A percentile compares a stretch with the other conserved stretches of the same genome.
Evolutionary conservation across 345 rosid genomes (phyloP).

Genomic region (Excoecaria agallocha): DNA sequence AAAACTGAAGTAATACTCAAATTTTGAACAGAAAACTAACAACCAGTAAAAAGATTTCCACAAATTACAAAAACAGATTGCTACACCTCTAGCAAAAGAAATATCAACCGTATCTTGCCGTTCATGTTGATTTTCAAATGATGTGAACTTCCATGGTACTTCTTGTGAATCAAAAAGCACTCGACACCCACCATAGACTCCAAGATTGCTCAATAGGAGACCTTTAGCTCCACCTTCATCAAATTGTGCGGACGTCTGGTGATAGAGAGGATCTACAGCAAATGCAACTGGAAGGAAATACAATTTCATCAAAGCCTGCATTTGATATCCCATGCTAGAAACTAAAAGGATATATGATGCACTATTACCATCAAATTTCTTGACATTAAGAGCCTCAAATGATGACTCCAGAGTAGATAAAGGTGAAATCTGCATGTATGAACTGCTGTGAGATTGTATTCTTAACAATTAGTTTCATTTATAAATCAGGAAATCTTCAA

Average conservation of each 20-base stretch:
- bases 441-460: constrained; percentile 26
- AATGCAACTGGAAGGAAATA: constrained; percentile 64
- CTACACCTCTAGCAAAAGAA: constrained; percentile 71
- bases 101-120: constrained; percentile 61
- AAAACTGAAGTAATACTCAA: not conserved
- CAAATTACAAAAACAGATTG: constrained; percentile 3
- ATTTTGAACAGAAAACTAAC: not conserved
- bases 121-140: constrained; percentile 45
- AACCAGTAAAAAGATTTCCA: not conserved
- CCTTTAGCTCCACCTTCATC: constrained; percentile 99
- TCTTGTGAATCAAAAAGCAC: constrained; percentile 92
- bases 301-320: constrained; percentile 18
- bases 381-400: constrained; percentile 80
- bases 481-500: constrained; percentile 23
- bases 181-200: constrained; percentile 79
- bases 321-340: constrained; percentile 15
- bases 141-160: constrained; percentile 67
- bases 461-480: not conserved
- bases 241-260: constrained; percentile 95
- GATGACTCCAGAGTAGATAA: constrained; percentile 76
- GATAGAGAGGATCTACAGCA: constrained; percentile 94
- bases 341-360: constrained; percentile 17
- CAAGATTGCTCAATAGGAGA: constrained; percentile 81
- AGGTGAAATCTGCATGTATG: constrained; percentile 74
- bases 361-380: constrained; percentile 78